Evolutionary conservation across 2,329 filamentous ascomycete genomes (phyloP).

Genomic region (Nemania diffusa): DNA sequence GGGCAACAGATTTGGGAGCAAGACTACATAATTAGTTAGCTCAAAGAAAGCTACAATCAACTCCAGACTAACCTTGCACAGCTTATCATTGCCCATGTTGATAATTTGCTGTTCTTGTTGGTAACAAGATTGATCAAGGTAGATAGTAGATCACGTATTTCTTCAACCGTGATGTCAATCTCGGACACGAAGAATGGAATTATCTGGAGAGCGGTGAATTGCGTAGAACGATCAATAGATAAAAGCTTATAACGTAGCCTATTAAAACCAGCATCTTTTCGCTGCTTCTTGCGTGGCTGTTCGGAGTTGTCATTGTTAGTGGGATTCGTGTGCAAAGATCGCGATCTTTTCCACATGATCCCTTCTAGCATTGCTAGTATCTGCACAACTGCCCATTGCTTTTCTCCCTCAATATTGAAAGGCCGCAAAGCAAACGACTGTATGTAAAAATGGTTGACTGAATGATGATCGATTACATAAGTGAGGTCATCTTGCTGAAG

Average conservation of each 20-base stretch:
- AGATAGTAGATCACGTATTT: constrained; percentile 65
- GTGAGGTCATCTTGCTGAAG: constrained; percentile 82
- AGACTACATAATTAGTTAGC: constrained; percentile 53
- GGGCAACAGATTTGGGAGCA: constrained; percentile 56
- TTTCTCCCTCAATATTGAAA: constrained; percentile 65
- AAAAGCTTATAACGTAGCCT: constrained; percentile 62
- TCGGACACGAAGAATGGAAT: constrained; percentile 66
- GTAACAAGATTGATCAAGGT: constrained; percentile 68
- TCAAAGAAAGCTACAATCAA: neutral
- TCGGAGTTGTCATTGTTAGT: constrained; percentile 57
- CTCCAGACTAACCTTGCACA: constrained; percentile 70
- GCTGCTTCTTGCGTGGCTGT: constrained; percentile 64
- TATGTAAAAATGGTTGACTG: constrained; percentile 58
- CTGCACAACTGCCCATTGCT: constrained; percentile 69
- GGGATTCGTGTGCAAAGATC: constrained; percentile 38
- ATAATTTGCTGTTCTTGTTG: constrained; percentile 74
- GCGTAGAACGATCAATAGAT: constrained; percentile 56
- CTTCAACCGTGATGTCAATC: constrained; percentile 59
- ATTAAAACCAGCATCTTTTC: constrained; percentile 55
- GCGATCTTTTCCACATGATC: constrained; percentile 51
- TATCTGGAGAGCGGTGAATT: constrained; percentile 65
- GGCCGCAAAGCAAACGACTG: constrained; percentile 64
- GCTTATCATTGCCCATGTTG: constrained; percentile 87
- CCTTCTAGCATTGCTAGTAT: constrained; percentile 68
- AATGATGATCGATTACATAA: constrained; percentile 61